phyloP scores from a whole-genome alignment of 352 stramenopile species.

The Globisporangium cylindrosporum region DNA sequence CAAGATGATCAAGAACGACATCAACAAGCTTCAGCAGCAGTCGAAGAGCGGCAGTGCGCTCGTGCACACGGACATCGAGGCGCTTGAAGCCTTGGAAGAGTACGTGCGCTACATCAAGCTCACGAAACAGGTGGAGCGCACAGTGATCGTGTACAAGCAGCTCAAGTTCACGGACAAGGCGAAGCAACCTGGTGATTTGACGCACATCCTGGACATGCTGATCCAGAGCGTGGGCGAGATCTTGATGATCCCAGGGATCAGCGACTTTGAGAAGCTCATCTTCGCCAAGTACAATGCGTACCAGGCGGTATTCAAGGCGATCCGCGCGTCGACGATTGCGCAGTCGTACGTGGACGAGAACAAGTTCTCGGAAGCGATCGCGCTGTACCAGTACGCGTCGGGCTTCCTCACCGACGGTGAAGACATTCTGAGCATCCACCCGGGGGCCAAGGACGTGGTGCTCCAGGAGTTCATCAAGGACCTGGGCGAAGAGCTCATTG shows the following conservation, averaged over 20 bases:
- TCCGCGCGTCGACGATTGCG: slow-evolving; percentile 56
- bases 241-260: slow-evolving; percentile 54
- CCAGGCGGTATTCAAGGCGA: slow-evolving; percentile 60
- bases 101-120: slow-evolving; percentile 75
- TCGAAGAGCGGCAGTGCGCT: slow-evolving; percentile 72
- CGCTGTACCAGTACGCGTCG: slow-evolving; percentile 73
- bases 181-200: slow-evolving; percentile 57
- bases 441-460: slow-evolving; percentile 56
- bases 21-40: slow-evolving; percentile 64
- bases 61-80: slow-evolving; percentile 71
- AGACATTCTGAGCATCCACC: slow-evolving; percentile 51
- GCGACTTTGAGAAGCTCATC: slow-evolving; percentile 47
- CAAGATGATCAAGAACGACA: slow-evolving; percentile 64
- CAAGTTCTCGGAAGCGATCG: slow-evolving; percentile 67
- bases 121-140: slow-evolving; percentile 66
- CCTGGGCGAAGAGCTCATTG: slow-evolving; percentile 55
- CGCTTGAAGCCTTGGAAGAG: slow-evolving; percentile 65
- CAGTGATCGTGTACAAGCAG: slow-evolving; percentile 61
- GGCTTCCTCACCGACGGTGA: slow-evolving; percentile 57
- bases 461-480: slow-evolving; percentile 64
- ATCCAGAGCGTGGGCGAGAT: slow-evolving; percentile 82
- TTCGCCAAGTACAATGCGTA: slow-evolving; percentile 70
- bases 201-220: slow-evolving; percentile 81
- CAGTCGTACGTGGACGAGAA: slow-evolving; percentile 63
- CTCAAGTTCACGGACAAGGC: slow-evolving; percentile 48